phyloP scores from a whole-genome alignment of 2,329 filamentous ascomycete species.

The Fusarium sp. region DNA sequence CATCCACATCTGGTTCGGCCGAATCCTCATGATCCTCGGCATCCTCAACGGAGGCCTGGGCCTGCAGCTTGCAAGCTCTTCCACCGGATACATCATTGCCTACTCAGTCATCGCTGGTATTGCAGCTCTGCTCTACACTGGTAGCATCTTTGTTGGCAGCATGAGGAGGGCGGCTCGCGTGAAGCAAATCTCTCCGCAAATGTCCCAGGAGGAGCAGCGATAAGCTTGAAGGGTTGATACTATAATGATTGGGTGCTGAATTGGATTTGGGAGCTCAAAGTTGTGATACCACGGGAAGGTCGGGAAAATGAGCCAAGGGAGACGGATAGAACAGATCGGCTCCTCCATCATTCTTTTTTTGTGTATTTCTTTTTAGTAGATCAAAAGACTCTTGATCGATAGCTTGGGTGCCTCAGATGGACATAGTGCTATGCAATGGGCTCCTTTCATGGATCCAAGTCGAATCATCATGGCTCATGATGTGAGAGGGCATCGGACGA shows the following conservation, averaged over 20 bases:
- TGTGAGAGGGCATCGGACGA: not conserved
- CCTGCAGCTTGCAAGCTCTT: slow-evolving; percentile 60
- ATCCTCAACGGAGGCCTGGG: slow-evolving; percentile 75
- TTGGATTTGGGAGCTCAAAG: slow-evolving; percentile 17
- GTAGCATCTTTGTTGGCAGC: slow-evolving; percentile 36
- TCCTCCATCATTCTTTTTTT: not conserved
- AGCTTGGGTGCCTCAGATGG: not conserved
- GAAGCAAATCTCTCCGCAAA: slow-evolving; percentile 43
- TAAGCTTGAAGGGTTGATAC: not conserved
- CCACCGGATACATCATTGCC: slow-evolving; percentile 59
- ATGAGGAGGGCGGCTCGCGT: slow-evolving; percentile 20
- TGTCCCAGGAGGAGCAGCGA: slow-evolving; percentile 39
- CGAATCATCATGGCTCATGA: not conserved
- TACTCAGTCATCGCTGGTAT: slow-evolving; percentile 69
- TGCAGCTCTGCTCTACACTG: slow-evolving; percentile 59
- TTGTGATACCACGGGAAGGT: slow-evolving; percentile 33
- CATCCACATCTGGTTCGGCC: slow-evolving; percentile 73
- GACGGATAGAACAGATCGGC: not conserved
- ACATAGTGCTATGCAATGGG: not conserved
- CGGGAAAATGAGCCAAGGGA: not conserved
- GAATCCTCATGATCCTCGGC: slow-evolving; percentile 67
- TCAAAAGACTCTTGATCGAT: not conserved
- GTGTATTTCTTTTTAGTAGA: not conserved
- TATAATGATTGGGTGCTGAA: slow-evolving; percentile 9
- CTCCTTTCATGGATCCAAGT: not conserved